These are phyloP conservation scores for Clavispora phyllophila DNA, from an alignment of 805 yeast genomes.

Conservation along the genomic window DNA sequence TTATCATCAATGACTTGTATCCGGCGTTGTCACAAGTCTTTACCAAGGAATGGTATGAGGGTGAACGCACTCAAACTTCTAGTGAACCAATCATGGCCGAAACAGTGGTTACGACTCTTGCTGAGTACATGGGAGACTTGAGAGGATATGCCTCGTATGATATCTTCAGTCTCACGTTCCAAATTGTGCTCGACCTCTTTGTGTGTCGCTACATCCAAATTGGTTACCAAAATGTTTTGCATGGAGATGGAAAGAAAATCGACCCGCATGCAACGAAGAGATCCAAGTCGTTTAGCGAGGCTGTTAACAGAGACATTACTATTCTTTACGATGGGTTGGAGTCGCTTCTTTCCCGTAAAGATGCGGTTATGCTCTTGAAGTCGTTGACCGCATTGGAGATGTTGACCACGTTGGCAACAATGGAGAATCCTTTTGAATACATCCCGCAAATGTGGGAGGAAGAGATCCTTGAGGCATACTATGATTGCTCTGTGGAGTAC, in stretches of 20 bases:
- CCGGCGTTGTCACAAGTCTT: conserved; percentile 60
- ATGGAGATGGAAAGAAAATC: conserved; percentile 38
- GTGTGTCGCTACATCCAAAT: conserved; percentile 34
- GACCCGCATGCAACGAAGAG: conserved; percentile 34
- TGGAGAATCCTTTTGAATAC: conserved; percentile 28
- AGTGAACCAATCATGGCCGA: conserved; percentile 45
- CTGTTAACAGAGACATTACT: conserved; percentile 34
- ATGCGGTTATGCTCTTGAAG: conserved; percentile 32
- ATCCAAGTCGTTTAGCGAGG: conserved; percentile 34
- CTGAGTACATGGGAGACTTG: conserved; percentile 68
- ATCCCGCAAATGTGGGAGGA: conserved; percentile 49
- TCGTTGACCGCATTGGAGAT: conserved; percentile 39
- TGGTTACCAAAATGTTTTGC: conserved; percentile 37
- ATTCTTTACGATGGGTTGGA: conserved; percentile 33
- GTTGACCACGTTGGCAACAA: conserved; percentile 34
- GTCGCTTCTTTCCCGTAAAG: conserved; percentile 36
- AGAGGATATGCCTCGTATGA: conserved; percentile 41
- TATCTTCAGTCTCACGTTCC: conserved; percentile 35
- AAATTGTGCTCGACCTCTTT: conserved; percentile 33
- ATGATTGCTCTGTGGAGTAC: conserved; percentile 73
- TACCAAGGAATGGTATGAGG: conserved; percentile 64
- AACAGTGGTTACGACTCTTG: conserved; percentile 65
- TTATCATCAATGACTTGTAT: conserved; percentile 68
- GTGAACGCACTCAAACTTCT: conserved; percentile 26
- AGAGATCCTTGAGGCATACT: conserved; percentile 57